Conservation (phyloP, 768 basidiomycete species). For the Dentipellis fragilis region DNA sequence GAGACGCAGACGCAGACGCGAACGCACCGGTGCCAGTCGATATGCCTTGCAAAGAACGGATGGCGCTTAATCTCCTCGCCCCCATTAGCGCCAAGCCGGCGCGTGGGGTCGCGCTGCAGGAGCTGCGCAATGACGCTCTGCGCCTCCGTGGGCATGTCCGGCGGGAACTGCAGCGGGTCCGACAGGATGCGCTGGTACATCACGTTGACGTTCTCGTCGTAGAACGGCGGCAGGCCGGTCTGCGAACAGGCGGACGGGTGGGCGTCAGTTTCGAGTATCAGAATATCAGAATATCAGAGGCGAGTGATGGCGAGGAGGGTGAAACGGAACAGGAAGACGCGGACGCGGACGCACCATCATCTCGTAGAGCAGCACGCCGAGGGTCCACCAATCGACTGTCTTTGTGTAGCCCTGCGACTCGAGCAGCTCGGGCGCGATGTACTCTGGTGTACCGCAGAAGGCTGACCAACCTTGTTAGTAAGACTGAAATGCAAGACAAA, state of each 20-base stretch:
- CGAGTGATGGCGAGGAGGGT: not conserved
- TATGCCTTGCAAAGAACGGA: slow-evolving; percentile 88
- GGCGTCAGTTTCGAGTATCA: not conserved
- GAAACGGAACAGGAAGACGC: slow-evolving; percentile 1
- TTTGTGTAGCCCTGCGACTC: slow-evolving; percentile 96
- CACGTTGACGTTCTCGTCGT: slow-evolving; percentile 96
- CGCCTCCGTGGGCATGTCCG: slow-evolving; percentile 83
- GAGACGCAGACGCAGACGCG: too few species aligned
- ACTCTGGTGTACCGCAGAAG: slow-evolving; percentile 98
- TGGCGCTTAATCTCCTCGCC: slow-evolving; percentile 95
- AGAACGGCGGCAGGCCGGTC: slow-evolving; percentile 96
- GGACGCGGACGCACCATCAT: slow-evolving; percentile 60
- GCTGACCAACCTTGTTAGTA: slow-evolving; percentile 5
- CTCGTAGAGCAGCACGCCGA: slow-evolving; percentile 93
- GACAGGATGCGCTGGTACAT: slow-evolving; percentile 95
- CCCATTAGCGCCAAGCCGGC: slow-evolving; percentile 83
- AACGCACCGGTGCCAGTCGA: slow-evolving; percentile 80
- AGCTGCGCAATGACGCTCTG: slow-evolving; percentile 82
- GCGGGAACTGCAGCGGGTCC: slow-evolving; percentile 87
- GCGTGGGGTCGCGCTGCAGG: slow-evolving; percentile 79
- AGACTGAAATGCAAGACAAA: not conserved
- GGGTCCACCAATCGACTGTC: slow-evolving; percentile 99
- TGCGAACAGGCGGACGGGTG: slow-evolving; percentile 22
- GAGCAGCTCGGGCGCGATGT: slow-evolving; percentile 94
- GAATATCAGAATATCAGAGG: not conserved